Conservation (phyloP, 805 yeast genomes). For the Monosporozyma siamensis region DNA sequence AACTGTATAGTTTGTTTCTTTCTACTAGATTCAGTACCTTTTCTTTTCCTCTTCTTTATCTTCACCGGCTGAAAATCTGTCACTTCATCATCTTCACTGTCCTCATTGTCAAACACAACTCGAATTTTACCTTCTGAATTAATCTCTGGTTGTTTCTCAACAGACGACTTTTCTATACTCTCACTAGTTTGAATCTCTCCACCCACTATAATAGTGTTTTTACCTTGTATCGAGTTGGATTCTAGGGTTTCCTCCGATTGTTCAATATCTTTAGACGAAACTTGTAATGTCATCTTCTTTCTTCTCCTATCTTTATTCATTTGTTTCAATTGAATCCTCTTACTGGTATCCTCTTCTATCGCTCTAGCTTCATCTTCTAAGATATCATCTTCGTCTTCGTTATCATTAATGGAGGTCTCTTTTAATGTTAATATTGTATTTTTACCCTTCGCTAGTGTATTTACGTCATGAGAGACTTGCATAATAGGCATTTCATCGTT, state of each 20-base stretch:
- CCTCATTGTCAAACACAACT: conserved; percentile 18
- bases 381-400: conserved; percentile 19
- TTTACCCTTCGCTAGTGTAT: conserved; percentile 31
- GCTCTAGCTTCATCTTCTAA: conserved; percentile 21
- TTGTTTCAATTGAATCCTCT: conserved; percentile 25
- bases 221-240: no score
- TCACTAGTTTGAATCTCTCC: conserved; percentile 8
- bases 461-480: conserved; percentile 43
- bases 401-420: conserved; percentile 31
- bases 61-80: conserved; percentile 33
- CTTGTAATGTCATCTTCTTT: conserved; percentile 13
- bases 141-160: neutral
- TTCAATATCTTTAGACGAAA: conserved; percentile 18
- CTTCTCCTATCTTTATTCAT: conserved; percentile 30
- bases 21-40: conserved; percentile 24
- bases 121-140: conserved; percentile 14
- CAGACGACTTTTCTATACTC: neutral
- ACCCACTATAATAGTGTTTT: conserved; percentile 11
- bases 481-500: conserved; percentile 29
- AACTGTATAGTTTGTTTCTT: conserved; percentile 27
- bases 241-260: no score
- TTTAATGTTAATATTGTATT: conserved; percentile 48
- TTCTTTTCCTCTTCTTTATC: conserved; percentile 33
- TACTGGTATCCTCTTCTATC: conserved; percentile 24
- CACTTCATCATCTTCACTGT: conserved; percentile 13